Evolutionary conservation across 495 filamentous ascomycete genomes (phyloP).

Genomic region (Talaromyces proteolyticus): DNA sequence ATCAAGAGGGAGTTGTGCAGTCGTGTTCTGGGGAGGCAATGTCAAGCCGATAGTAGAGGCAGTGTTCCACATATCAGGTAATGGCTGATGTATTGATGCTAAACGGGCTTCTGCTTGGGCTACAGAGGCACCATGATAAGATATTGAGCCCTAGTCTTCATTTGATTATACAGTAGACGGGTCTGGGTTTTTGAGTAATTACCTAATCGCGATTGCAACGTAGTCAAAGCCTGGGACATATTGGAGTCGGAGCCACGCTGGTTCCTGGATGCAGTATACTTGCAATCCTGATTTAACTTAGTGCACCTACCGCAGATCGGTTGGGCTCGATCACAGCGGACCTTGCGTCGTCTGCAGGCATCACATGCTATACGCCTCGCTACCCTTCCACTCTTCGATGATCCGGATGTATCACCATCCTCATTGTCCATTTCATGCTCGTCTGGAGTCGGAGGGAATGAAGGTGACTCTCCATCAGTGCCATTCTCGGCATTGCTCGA

Average conservation of each 20-base stretch:
- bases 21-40: not conserved
- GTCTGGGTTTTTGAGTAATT: not conserved
- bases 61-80: not conserved
- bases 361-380: conserved; percentile 3
- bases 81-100: not conserved
- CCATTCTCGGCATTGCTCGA: no score
- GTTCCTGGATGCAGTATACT: not conserved
- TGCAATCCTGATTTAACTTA: not conserved
- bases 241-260: not conserved
- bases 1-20: not conserved
- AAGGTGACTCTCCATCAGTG: no score
- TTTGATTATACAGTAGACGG: not conserved
- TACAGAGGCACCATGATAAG: not conserved
- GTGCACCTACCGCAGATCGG: not conserved
- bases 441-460: no score
- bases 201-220: not conserved
- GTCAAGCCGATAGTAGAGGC: not conserved
- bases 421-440: not conserved
- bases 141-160: not conserved
- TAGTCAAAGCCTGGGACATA: conserved; percentile 1
- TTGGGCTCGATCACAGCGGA: conserved; percentile 2
- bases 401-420: not conserved
- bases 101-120: conserved; percentile 1
- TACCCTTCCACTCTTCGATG: not conserved
- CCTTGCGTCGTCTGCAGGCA: conserved; percentile 1